phyloP scores from a whole-genome alignment of 129 eudicot species.

The Silybum marianum region DNA sequence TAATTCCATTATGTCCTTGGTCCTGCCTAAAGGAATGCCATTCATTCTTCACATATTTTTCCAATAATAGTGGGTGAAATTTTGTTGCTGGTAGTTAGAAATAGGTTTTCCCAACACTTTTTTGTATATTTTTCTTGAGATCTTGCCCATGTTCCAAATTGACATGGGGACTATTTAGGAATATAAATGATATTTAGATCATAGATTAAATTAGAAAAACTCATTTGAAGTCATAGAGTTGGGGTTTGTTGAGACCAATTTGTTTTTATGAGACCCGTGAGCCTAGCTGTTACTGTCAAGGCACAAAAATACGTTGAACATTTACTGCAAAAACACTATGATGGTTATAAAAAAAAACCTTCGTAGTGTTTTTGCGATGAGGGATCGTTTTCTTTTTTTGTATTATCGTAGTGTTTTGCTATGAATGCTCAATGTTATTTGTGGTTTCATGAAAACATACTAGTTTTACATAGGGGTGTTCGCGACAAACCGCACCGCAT shows the following conservation, averaged over 20 bases:
- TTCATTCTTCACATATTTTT: background rate
- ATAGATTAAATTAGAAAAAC: no score
- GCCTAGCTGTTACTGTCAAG: background rate
- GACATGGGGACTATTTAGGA: no score
- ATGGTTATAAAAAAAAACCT: no score
- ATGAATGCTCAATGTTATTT: background rate
- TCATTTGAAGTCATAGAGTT: background rate
- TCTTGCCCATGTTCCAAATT: no score
- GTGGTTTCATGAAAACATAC: background rate
- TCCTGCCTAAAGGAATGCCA: background rate
- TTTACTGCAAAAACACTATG: background rate
- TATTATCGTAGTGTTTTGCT: background rate
- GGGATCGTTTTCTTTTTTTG: no score
- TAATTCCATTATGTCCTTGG: slow-evolving; percentile 24
- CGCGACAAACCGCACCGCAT: no score
- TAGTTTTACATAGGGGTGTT: background rate
- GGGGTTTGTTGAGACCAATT: background rate
- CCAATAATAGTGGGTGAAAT: slow-evolving; percentile 18
- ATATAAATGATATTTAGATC: no score
- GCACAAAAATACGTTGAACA: background rate
- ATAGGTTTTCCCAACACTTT: background rate
- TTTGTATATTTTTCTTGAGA: background rate
- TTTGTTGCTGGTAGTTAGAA: background rate
- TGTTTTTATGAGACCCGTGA: background rate
- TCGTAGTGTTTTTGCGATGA: no score